Percentiles rank a stretch among this genome's conserved stretches.
Conservation (phyloP, 169 alveolate genomes). For the Plasmodium coatneyi region DNA sequence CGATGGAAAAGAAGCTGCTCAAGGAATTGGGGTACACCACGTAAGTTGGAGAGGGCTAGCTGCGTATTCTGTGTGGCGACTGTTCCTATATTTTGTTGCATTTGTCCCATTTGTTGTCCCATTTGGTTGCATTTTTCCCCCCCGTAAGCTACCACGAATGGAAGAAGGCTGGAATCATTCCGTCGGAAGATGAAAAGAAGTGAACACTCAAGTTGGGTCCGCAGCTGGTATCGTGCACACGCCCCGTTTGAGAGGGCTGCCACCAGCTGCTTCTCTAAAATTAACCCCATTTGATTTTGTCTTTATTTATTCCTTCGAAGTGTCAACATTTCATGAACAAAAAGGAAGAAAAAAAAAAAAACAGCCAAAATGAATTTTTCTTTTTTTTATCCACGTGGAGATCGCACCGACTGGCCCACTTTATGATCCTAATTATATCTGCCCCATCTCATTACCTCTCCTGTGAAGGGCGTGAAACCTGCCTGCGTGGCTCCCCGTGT, state of each 20-base stretch:
- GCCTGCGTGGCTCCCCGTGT: not conserved
- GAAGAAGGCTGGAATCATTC: slow-evolving; percentile 68
- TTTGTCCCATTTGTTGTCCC: not conserved
- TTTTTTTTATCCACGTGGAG: not conserved
- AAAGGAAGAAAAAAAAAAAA: not conserved
- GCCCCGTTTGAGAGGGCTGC: not conserved
- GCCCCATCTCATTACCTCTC: not conserved
- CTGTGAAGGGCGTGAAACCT: not conserved
- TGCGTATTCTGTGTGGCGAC: not conserved
- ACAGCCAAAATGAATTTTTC: not conserved
- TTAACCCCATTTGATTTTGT: not conserved
- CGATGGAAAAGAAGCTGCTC: slow-evolving; percentile 35
- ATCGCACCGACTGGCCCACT: not conserved
- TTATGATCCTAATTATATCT: not conserved
- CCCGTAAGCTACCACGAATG: slow-evolving; percentile 57
- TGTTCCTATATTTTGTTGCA: not conserved
- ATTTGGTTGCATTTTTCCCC: not conserved
- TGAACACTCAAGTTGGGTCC: not conserved
- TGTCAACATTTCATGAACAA: not conserved
- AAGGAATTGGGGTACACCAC: slow-evolving; percentile 57
- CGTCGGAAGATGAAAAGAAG: slow-evolving; percentile 42
- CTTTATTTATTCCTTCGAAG: not conserved
- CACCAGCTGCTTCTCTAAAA: not conserved
- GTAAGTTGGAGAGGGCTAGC: slow-evolving; percentile 4
- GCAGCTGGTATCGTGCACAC: not conserved